Base-by-base conservation (phyloP, 352 stramenopile species). In the Pythium grandisporangium region DNA sequence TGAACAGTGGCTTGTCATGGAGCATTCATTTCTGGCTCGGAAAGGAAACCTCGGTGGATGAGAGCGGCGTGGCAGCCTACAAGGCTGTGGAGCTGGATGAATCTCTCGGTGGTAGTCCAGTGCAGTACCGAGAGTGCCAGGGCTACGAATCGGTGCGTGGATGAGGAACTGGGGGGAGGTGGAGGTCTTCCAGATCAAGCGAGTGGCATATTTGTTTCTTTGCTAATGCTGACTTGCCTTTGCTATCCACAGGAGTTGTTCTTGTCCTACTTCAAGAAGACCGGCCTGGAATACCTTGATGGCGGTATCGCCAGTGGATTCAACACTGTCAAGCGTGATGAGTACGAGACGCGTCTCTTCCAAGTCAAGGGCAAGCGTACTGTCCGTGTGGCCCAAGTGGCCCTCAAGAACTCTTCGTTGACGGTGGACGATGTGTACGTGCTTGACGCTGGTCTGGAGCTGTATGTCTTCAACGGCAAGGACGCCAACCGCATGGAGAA, bases 11-110 rank as follows among this genome's bases (percentile, higher is more conserved):
- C 6, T 58, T 97, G 6, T 53, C 68, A 25, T 95, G 79, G 63
- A 84, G 96, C 69, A 85, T 98, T 46, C 90, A 97, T 70, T 98
- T 98, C 54, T 99, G 94, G 94, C 82, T 98, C 46, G 95, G 95
- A 43, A 83, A 81, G 33, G 81, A 98, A 36, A 94, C 77, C 25
- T 88, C 83, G 5, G 45, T 65, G 10, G 93, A 98, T 58, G 95
- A 98, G 61, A 94, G 85, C 55, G 94, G 93, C 37, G 79, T 97
- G 14, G 95, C 93, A 2, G 95, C 94, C 14, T 98, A 97, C 75
- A 98, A 98, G 70, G 91, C 91, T 24, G 90, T 98, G 19, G 95
- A 98, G 74, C 78, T 98, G 12, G 95, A 99, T 57, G 87, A 98
- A 37, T 64, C 79, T 14, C 64, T 98, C 6, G 91, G 89, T 19